Percentiles rank a stretch among this genome's conserved stretches.
Conservation (phyloP, 2,329 filamentous ascomycete species). For the Talaromyces sp. region DNA sequence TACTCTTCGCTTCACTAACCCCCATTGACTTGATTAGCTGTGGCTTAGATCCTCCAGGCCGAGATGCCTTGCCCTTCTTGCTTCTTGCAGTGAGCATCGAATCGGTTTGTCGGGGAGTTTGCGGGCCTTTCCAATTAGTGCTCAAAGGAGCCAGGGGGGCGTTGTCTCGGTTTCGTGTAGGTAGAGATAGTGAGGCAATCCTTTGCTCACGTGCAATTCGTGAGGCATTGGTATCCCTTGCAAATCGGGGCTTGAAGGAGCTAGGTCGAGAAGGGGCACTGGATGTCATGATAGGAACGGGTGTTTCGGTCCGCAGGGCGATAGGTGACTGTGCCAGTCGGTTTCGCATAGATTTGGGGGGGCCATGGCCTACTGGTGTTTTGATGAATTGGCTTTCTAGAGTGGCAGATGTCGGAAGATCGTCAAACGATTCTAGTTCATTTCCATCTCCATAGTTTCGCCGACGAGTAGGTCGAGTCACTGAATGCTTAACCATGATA, state of each 20-base stretch:
- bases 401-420: conserved; percentile 81
- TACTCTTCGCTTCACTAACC: conserved; percentile 76
- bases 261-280: conserved; percentile 53
- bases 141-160: conserved; percentile 51
- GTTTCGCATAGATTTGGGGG: conserved; percentile 59
- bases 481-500: conserved; percentile 62
- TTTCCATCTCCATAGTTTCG: conserved; percentile 86
- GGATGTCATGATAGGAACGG: conserved; percentile 49
- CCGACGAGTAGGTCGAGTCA: conserved; percentile 68
- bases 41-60: conserved; percentile 58
- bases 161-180: conserved; percentile 37
- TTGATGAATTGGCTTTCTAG: conserved; percentile 80
- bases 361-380: conserved; percentile 67
- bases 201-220: conserved; percentile 62
- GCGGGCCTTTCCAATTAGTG: conserved; percentile 59
- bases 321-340: conserved; percentile 45
- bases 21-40: conserved; percentile 84
- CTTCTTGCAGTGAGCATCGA: conserved; percentile 50
- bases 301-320: conserved; percentile 32
- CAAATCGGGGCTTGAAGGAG: conserved; percentile 59
- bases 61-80: conserved; percentile 38
- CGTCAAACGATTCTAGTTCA: conserved; percentile 90
- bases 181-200: conserved; percentile 44
- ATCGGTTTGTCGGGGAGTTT: conserved; percentile 49
- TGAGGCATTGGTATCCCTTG: conserved; percentile 64